Conservation (phyloP, 306 rosid genomes). For the Nissolia schottii region DNA sequence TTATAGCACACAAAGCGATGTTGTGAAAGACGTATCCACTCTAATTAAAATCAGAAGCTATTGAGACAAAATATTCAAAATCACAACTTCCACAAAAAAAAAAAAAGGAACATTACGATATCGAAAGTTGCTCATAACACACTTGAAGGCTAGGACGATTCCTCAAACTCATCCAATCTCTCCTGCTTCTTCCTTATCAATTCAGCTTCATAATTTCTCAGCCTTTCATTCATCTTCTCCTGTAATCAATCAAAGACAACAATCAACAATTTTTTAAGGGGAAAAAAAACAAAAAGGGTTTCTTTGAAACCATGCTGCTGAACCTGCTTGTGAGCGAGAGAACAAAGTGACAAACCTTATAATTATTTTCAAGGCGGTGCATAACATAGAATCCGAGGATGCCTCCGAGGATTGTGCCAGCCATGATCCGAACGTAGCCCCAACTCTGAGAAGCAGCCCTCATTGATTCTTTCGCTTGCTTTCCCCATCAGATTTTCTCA, state of each 20-base stretch:
- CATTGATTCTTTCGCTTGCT: constrained; percentile 15
- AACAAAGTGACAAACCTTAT: constrained; percentile 52
- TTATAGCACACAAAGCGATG: background rate
- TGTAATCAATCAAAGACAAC: constrained; percentile 21
- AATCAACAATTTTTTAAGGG: background rate
- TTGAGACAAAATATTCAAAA: background rate
- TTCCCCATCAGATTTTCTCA: background rate
- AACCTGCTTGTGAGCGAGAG: background rate
- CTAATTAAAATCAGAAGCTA: background rate
- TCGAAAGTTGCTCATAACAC: background rate
- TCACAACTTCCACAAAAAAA: background rate
- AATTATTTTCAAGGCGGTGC: constrained; percentile 64
- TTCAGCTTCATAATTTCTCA: constrained; percentile 59
- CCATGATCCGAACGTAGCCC: constrained; percentile 71
- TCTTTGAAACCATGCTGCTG: background rate
- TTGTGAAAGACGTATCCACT: background rate
- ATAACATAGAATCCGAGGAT: constrained; percentile 84
- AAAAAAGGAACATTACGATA: no score
- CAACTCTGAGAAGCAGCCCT: constrained; percentile 43
- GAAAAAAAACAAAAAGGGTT: constrained; percentile 3
- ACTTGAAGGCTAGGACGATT: constrained; percentile 37
- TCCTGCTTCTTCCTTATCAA: constrained; percentile 53
- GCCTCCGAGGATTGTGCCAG: constrained; percentile 70
- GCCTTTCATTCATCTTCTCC: constrained; percentile 76
- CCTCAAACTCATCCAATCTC: constrained; percentile 55